Percentiles rank a stretch among this genome's conserved stretches.
These are phyloP conservation scores for Psilocybe sp. DNA, from an alignment of 768 basidiomycete genomes.

Conservation along the genomic window DNA sequence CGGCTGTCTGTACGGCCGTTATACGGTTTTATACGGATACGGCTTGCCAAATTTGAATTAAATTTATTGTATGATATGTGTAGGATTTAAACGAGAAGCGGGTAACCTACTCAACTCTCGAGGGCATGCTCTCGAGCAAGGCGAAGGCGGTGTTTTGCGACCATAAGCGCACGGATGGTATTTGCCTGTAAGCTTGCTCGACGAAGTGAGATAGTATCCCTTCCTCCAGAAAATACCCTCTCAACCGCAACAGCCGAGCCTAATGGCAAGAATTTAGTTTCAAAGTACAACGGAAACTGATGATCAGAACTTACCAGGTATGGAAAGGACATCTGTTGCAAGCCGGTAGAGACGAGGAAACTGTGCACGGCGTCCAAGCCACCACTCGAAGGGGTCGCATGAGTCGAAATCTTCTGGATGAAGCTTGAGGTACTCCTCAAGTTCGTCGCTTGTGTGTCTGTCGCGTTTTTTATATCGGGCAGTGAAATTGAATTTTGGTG, in stretches of 20 bases:
- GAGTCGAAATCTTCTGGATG: constrained; percentile 19
- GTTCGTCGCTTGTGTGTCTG: constrained; percentile 5
- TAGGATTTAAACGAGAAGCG: background rate
- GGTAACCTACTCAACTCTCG: background rate
- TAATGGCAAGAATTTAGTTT: constrained; percentile 7
- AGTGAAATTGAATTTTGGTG: constrained; percentile 14
- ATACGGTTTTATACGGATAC: too few relatives aligned
- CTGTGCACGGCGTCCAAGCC: constrained; percentile 16
- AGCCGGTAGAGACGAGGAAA: constrained; percentile 26
- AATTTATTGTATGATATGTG: background rate
- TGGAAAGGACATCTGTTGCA: constrained; percentile 23
- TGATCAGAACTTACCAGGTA: constrained; percentile 24
- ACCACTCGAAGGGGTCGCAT: constrained; percentile 30
- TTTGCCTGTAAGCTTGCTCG: constrained; percentile 25
- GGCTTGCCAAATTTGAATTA: too few relatives aligned
- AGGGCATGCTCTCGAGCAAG: background rate
- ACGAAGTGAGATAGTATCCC: constrained; percentile 29
- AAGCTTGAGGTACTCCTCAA: constrained; percentile 15
- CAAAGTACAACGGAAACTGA: background rate
- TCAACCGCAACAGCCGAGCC: constrained; percentile 34
- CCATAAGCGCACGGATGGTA: constrained; percentile 26
- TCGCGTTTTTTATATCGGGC: constrained; percentile 7
- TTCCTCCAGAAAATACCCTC: constrained; percentile 27
- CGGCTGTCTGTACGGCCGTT: too few relatives aligned
- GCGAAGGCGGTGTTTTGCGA: constrained; percentile 20